Conservation (phyloP, 345 rosid genomes). For the Linum lewisii region DNA sequence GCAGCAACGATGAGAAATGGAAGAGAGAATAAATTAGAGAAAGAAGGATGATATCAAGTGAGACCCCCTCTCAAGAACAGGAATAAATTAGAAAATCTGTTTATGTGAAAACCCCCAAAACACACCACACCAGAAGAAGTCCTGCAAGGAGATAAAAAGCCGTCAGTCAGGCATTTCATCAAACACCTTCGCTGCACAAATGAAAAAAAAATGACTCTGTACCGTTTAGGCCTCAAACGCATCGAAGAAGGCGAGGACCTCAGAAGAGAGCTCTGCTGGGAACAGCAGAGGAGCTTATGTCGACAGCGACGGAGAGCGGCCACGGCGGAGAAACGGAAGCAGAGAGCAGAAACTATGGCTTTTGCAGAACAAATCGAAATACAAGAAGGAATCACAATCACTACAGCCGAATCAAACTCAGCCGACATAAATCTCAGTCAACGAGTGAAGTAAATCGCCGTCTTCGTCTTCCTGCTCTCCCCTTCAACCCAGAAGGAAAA, state of each 20-base stretch:
- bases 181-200: neutral
- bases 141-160: conserved; percentile 34
- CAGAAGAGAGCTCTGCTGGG: conserved; percentile 41
- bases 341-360: neutral
- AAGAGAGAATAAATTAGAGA: neutral
- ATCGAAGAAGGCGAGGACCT: conserved; percentile 49
- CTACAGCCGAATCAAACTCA: conserved; percentile 47
- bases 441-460: neutral
- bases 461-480: neutral
- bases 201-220: neutral
- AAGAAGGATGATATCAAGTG: conserved; percentile 28
- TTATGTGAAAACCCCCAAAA: conserved; percentile 71
- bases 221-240: conserved; percentile 74
- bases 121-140: conserved; percentile 63
- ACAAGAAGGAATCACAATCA: conserved; percentile 55
- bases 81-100: conserved; percentile 53
- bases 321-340: conserved; percentile 12
- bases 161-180: neutral
- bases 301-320: conserved; percentile 5
- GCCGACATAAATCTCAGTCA: conserved; percentile 73
- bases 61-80: conserved; percentile 60
- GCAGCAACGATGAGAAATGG: neutral
- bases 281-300: conserved; percentile 35
- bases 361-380: conserved; percentile 12
- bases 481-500: neutral